A percentile compares a stretch with the other conserved stretches of the same genome.
Conservation (phyloP, 129 eudicot genomes). For the Flaveria sonorensis region DNA sequence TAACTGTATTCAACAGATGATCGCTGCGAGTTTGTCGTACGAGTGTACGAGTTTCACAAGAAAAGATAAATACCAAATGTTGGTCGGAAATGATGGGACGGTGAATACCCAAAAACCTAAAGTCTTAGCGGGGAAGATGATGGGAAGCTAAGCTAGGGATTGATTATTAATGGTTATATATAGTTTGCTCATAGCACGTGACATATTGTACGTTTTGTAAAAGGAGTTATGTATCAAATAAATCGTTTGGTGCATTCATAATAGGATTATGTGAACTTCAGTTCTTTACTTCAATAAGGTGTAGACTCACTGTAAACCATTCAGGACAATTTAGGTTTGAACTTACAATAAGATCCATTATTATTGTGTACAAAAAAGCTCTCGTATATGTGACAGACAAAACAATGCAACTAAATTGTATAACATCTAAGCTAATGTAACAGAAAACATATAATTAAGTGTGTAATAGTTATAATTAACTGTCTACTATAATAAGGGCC, state of each 20-base stretch:
- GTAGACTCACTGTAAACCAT: too few species aligned
- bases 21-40: constrained; percentile 61
- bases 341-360: too few species aligned
- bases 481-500: too few species aligned
- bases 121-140: constrained; percentile 30
- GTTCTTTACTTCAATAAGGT: not conserved
- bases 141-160: constrained; percentile 44
- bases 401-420: too few species aligned
- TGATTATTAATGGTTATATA: not conserved
- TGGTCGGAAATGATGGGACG: constrained; percentile 80
- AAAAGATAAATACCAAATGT: constrained; percentile 65
- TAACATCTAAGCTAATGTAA: too few species aligned
- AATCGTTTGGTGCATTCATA: not conserved
- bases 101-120: constrained; percentile 38
- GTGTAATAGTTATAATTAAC: too few species aligned
- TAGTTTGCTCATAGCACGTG: not conserved
- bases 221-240: not conserved
- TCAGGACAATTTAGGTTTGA: too few species aligned
- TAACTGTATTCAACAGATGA: constrained; percentile 54
- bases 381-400: too few species aligned
- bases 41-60: constrained; percentile 71
- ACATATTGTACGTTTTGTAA: too few species aligned
- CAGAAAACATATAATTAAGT: too few species aligned
- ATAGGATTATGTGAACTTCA: not conserved
- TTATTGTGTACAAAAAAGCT: too few species aligned